Evolutionary conservation across 2,329 filamentous ascomycete species (phyloP), one percentile per base, ranked within the genome.

Genomic region (Chalara sp.): DNA sequence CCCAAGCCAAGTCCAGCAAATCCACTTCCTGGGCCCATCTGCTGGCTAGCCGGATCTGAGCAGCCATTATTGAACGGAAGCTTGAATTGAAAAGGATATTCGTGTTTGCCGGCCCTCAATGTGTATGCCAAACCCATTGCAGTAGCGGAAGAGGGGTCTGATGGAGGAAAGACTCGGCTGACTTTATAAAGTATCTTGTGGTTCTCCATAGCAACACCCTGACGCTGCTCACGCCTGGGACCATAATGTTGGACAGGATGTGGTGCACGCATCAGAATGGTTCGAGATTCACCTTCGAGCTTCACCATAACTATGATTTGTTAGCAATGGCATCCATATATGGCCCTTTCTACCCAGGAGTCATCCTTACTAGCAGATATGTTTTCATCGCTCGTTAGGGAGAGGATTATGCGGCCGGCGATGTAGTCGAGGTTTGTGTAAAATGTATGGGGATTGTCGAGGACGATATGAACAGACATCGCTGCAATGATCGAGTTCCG

Each of bases 341-440:
- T 21, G 21, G 3, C 21, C 2, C 21, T 21, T 21, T 21, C 21
- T 21, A 21, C 21, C 21, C 21, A 21, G 21, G 21, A 21, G 21
- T 21, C 21, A 21, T 21, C 21, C 21, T 21, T 21, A 21, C 21
- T 83, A 48, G 82, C 86, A 46, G 81, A 80, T 46, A 92, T 76
- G 50, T 79, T 75, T 66, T 92, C 87, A 49, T 86, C 71, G 56
- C 84, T 85, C 47, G 78, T 81, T 56, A 84, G 68, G 21, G 62
- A 66, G 32, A 85, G 67, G 46, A 81, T 63, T 31, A 84, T 69
- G 53, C 76, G 74, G 49, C 88, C 88, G 32, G 74, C 76, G 53
- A 93, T 78, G 54, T 79, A 71, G 67, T 92, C 88, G 61, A 91
- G 81, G 64, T 92, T 92, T 47, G 88, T 92, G 68, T 86, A 89